Evolutionary conservation across 164 flowering plant genomes (phyloP).

Genomic region (Amborella trichopoda): DNA sequence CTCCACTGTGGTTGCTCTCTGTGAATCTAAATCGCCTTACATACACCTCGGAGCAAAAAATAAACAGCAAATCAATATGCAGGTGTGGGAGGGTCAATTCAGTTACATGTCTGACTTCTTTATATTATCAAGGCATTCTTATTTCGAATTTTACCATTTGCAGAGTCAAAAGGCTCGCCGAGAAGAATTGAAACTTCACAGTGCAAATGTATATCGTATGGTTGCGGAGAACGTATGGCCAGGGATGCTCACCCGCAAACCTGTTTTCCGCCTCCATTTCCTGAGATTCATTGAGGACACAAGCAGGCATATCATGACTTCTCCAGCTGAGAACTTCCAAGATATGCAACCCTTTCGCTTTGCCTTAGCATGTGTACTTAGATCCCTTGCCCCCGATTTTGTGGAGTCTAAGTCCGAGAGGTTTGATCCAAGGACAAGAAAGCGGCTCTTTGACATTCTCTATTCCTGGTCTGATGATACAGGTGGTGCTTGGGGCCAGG

Average conservation of each 20-base stretch:
- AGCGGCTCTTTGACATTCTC: slow-evolving; percentile 84
- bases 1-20: too few relatives aligned
- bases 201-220: slow-evolving; percentile 79
- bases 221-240: slow-evolving; percentile 98
- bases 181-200: slow-evolving; percentile 88
- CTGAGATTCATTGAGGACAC: slow-evolving; percentile 89
- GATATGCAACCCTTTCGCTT: slow-evolving; percentile 90
- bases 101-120: too few relatives aligned
- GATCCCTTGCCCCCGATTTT: slow-evolving; percentile 88
- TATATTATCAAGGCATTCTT: too few relatives aligned
- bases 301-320: slow-evolving; percentile 37
- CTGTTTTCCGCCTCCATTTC: slow-evolving; percentile 78
- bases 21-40: too few relatives aligned
- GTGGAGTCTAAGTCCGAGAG: slow-evolving; percentile 87
- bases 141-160: too few relatives aligned
- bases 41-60: too few relatives aligned
- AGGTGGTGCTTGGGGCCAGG: slow-evolving; percentile 74
- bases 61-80: too few relatives aligned
- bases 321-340: slow-evolving; percentile 72
- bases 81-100: too few relatives aligned
- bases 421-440: slow-evolving; percentile 81
- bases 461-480: slow-evolving; percentile 92
- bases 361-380: slow-evolving; percentile 85
- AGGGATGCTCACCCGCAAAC: slow-evolving; percentile 73
- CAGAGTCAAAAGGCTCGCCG: slow-evolving; percentile 92